phyloP scores from a whole-genome alignment of 768 basidiomycete genomes.

The Hygrophorus pudorinus region DNA sequence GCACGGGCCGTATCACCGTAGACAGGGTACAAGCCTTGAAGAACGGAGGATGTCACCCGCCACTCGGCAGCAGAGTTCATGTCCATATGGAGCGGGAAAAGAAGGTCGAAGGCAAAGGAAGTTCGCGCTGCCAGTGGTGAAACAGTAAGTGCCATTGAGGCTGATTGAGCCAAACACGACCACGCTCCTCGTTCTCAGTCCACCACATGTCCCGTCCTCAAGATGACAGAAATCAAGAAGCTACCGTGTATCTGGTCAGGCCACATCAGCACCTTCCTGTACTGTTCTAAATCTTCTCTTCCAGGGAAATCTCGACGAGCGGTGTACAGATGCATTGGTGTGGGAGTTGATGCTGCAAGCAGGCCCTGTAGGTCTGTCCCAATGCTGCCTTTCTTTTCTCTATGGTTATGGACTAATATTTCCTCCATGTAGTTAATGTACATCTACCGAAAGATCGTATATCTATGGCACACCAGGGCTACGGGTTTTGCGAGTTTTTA shows the following conservation, averaged over 20 bases:
- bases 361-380: conserved; percentile 85
- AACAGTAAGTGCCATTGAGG: too few relatives aligned
- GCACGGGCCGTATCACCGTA: too few relatives aligned
- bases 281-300: conserved; percentile 5
- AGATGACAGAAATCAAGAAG: conserved; percentile 87
- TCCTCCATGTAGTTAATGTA: conserved; percentile 64
- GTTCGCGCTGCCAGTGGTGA: too few relatives aligned
- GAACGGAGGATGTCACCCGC: too few relatives aligned
- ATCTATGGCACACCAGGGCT: conserved; percentile 97
- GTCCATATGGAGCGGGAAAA: too few relatives aligned
- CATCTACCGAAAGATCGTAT: conserved; percentile 98
- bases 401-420: neutral
- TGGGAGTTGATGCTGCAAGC: conserved; percentile 99
- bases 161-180: too few relatives aligned
- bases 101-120: too few relatives aligned
- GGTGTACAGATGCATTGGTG: conserved; percentile 85
- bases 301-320: conserved; percentile 95
- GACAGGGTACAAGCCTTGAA: too few relatives aligned
- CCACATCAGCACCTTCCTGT: neutral
- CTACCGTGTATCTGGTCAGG: conserved; percentile 75
- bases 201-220: conserved; percentile 55
- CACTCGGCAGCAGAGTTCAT: neutral
- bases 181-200: conserved; percentile 1
- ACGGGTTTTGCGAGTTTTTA: conserved; percentile 99
- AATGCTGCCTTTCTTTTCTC: neutral